phyloP scores from a whole-genome alignment of 2,329 filamentous ascomycete genomes.

The Fusarium illudens region DNA sequence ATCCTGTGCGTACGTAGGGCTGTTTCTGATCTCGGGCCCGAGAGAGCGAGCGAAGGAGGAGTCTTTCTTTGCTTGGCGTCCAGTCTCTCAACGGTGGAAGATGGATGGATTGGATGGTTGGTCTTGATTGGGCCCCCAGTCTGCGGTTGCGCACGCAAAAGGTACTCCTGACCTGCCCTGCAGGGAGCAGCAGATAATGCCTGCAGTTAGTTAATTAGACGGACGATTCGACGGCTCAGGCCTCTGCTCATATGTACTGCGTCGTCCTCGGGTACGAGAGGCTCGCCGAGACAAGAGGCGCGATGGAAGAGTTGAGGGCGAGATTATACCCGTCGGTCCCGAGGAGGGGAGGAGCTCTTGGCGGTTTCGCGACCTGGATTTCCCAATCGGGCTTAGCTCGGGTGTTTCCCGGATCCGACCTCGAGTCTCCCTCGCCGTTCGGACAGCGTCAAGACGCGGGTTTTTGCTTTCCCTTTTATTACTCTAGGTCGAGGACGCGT shows the following conservation, averaged over 20 bases:
- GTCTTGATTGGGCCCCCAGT: slow-evolving; percentile 5
- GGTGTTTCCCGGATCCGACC: slow-evolving; percentile 34
- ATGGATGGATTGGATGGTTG: background rate
- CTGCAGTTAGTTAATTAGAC: too few relatives aligned
- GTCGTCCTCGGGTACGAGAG: slow-evolving; percentile 8
- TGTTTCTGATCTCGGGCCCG: slow-evolving; percentile 32
- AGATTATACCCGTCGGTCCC: slow-evolving; percentile 39
- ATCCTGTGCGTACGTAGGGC: background rate
- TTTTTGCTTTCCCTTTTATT: too few relatives aligned
- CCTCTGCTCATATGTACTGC: background rate
- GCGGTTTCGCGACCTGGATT: slow-evolving; percentile 1
- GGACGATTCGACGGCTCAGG: background rate
- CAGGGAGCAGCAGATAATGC: background rate
- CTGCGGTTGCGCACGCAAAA: background rate
- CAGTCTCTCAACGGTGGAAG: background rate
- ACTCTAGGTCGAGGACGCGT: too few relatives aligned
- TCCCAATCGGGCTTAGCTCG: slow-evolving; percentile 34
- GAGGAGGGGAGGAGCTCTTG: slow-evolving; percentile 23
- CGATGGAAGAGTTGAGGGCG: background rate
- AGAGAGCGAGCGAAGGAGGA: background rate
- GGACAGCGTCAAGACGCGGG: slow-evolving; percentile 8
- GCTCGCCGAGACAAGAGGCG: slow-evolving; percentile 12
- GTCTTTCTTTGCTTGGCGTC: slow-evolving; percentile 9
- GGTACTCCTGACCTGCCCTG: background rate
- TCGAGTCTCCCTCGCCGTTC: slow-evolving; percentile 14